Conservation (phyloP, 2,329 filamentous ascomycete species). For the Bisporella sp. region DNA sequence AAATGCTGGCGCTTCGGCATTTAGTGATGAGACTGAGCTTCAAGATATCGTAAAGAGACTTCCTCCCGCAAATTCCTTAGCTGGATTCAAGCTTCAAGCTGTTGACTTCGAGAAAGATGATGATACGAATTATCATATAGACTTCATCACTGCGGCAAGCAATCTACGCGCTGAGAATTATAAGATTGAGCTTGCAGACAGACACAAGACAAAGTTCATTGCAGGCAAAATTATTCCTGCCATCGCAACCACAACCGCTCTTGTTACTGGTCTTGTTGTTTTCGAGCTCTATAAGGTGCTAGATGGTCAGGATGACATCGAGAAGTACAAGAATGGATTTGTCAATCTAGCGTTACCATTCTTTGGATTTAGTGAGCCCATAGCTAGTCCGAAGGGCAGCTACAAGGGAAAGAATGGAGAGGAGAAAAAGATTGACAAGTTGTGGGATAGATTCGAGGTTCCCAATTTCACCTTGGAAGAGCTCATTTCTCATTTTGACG, state of each 20-base stretch:
- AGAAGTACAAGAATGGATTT: conserved; percentile 99
- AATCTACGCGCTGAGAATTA: conserved; percentile 97
- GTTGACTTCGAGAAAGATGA: conserved; percentile 99
- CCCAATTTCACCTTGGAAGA: conserved; percentile 78
- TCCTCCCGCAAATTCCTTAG: conserved; percentile 71
- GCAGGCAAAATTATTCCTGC: conserved; percentile 99
- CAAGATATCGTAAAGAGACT: conserved; percentile 65
- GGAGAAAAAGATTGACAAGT: conserved; percentile 76
- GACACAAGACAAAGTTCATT: conserved; percentile 99
- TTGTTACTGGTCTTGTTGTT: conserved; percentile 89
- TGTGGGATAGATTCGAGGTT: conserved; percentile 96
- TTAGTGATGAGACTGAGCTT: conserved; percentile 71
- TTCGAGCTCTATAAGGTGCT: conserved; percentile 95
- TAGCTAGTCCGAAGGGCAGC: conserved; percentile 85
- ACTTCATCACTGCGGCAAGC: conserved; percentile 96
- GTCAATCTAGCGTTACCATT: conserved; percentile 94
- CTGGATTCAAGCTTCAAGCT: conserved; percentile 81
- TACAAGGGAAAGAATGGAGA: conserved; percentile 75
- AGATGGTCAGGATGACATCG: conserved; percentile 91
- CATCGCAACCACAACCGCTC: conserved; percentile 92
- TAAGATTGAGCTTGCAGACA: conserved; percentile 86
- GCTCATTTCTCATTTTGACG: conserved; percentile 75
- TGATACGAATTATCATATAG: conserved; percentile 95
- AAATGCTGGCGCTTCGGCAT: conserved; percentile 53
- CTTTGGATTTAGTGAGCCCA: conserved; percentile 97